Evolutionary conservation across 345 rosid genomes (phyloP), one percentile per base, ranked within the genome.

Genomic region (Arabidopsis suecica): DNA sequence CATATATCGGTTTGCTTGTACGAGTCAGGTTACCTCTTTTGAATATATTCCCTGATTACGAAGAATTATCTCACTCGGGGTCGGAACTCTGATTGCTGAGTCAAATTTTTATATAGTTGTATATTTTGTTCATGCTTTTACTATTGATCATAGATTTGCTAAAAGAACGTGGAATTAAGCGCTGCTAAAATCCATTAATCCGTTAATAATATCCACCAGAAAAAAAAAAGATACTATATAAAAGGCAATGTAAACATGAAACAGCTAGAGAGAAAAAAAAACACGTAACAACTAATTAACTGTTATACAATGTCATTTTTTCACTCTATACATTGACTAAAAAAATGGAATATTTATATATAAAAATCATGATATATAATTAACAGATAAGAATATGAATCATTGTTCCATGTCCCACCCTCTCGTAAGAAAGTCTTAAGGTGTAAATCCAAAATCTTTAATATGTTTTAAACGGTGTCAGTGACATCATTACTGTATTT

Each of bases 341-440:
- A 13, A 13, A 14, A 23, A 12, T 8, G 33, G 32, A 10, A 38
- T 25, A 25, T 25, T 4, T n/a, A 42, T 55, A 32, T 50, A 6
- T 9, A 38, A 9, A 28, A 41, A 41, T 14, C 42, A 55, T 28
- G 4, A 42, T 44, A 41, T 41, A 41, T 41, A 58, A 5, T 68
- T 57, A 34, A 28, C 22, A 38, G 22, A 28, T 40, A 40, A 18
- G 7, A 51, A 51, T 40, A 62, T 16, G 42, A 45, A 72, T 51
- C 69, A 53, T 7, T 72, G 20, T 28, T 40, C 36, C 50, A 72
- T 62, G 62, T 62, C 69, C 54, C 76, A 62, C 62, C 61, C 61
- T 38, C 61, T 40, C 33, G 53, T 16, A 16, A 47, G 22, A 16
- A 47, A 16, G 22, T 47, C 23, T 3, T 6, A 47, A 47, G 38